Base-by-base conservation (phyloP, 2,329 filamentous ascomycete species). In the Beauveria rudraprayagi region DNA sequence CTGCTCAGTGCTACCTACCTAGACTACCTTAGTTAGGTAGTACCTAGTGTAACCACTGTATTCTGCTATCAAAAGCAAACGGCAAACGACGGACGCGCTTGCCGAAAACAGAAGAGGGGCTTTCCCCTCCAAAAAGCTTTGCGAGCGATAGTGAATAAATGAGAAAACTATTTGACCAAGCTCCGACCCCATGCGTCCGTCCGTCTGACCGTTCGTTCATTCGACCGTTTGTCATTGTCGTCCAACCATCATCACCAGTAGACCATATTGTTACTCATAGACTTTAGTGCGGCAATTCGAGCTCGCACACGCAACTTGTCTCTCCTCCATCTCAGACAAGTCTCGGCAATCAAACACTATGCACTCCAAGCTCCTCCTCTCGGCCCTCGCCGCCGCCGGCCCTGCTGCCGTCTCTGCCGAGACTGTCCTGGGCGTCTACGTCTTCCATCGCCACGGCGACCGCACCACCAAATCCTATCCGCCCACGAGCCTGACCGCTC, bases 371-470 rank as follows among this genome's bases (percentile, higher is more conserved):
- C 68, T 74, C 26, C 63, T 78, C 61, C 67, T 79, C 62, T 66
- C 78, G 63, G 72, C 77, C 47, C 68, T 77, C 54, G 70, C 75
- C 58, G 66, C 77, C 54, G 63, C 76, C 62, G 52, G 69, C 72
- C n/a, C 67, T 75, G 43, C 67, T 63, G 51, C 67, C 64, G 54
- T 48, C 60, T 52, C 41, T 9, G 62, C 58, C 22, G 90, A 95
- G 77, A 89, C 86, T 0, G 80, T 94, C 30, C 80, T 96, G 17
- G 92, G 91, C 57, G 86, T 88, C 51, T 94, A 92, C 74, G 86
- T 96, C 74, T 96, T 95, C 79, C 86, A 91, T 67, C 89, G 92
- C 51, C 92, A 97, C 76, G 92, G 92, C 62, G 92, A 97, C 74
- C 86, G 92, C 61, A 93, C 91, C 0, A 77, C 90, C 65, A 96